Base-by-base conservation (phyloP, 805 yeast genomes). In the Candida xyloterini region DNA sequence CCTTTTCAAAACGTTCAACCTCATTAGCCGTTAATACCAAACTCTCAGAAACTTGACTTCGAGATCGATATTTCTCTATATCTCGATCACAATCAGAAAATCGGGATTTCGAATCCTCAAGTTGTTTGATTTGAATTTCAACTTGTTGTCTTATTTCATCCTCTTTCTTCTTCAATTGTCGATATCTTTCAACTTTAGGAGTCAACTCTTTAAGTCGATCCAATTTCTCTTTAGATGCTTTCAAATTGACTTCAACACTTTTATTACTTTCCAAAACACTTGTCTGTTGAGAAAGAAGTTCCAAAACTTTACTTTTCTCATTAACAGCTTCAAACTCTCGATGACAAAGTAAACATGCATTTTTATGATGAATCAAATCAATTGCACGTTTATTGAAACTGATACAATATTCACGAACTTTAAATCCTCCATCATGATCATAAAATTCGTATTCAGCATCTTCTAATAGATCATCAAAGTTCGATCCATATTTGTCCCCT, bases 361-460 rank as follows among this genome's bases (percentile, higher is more conserved):
- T 71, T 7, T 73, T 70, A 4, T 57, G 53, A 20, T 76, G 63
- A 0, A 95, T 93, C 28, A 74, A 59, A 22, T 76, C 73, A 9
- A 84, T 61, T 0, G 96, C 96, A 30, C 76, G 76, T 15, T 70
- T 61, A 53, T 85, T 88, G 61, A 82, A 89, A 29, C 76, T 76
- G 18, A 77, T 66, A 0, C 90, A 81, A 2, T 88, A 84, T 30
- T 78, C 79, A 22, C 74, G 74, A 48, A 85, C 78, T 54, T 86
- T 86, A 23, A 77, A 56, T 40, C 83, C 80, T 46, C 82, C 84
- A 11, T 78, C 63, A 0, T 87, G 78, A 14, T 71, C 71, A 29
- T 76, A 71, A 47, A 77, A 75, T 30, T 81, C 82, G 13, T 71
- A 73, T 52, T 86, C 91, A 5, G 81, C 67, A 11, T 77, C 83